These are phyloP conservation scores for Carpinus fangiana DNA, from an alignment of 306 rosid species.

Conservation along the genomic window DNA sequence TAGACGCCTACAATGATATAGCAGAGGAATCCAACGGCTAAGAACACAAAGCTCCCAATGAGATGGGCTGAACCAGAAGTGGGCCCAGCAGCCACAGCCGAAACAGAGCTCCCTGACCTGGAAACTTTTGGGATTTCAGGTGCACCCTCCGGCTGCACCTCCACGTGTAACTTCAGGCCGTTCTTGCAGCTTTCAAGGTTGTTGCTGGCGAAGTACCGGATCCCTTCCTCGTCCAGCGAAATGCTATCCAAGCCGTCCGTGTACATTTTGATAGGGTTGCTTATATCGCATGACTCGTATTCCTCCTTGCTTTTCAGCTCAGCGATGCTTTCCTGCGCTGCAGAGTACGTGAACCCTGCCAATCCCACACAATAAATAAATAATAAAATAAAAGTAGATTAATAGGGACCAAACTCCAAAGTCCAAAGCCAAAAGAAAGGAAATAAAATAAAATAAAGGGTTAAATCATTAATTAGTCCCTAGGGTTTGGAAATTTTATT, in stretches of 20 bases:
- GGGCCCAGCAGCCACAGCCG: conserved; percentile 45
- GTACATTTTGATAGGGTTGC: conserved; percentile 64
- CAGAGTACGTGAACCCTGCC: conserved; percentile 79
- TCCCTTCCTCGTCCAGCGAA: conserved; percentile 62
- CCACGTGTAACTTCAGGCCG: conserved; percentile 65
- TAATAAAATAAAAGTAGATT: too few relatives aligned
- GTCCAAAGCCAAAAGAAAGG: not conserved
- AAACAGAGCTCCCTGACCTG: not conserved
- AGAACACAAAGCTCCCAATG: conserved; percentile 12
- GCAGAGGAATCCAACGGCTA: conserved; percentile 22
- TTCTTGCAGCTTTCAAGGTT: conserved; percentile 51
- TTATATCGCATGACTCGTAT: conserved; percentile 66
- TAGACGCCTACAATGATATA: not conserved
- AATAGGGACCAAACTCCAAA: not conserved
- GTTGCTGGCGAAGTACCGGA: conserved; percentile 69
- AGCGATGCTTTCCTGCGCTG: conserved; percentile 46
- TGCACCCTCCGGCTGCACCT: conserved; percentile 35
- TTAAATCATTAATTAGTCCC: too few relatives aligned
- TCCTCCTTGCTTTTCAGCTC: conserved; percentile 66
- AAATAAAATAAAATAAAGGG: not conserved
- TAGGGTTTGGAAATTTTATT: too few relatives aligned
- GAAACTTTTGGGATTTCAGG: not conserved
- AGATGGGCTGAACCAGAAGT: conserved; percentile 42
- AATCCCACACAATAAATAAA: not conserved
- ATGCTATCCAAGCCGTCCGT: conserved; percentile 65